Base-by-base conservation (phyloP, 192 early-diverging fungal species). In the Umbelopsis isabellina region DNA sequence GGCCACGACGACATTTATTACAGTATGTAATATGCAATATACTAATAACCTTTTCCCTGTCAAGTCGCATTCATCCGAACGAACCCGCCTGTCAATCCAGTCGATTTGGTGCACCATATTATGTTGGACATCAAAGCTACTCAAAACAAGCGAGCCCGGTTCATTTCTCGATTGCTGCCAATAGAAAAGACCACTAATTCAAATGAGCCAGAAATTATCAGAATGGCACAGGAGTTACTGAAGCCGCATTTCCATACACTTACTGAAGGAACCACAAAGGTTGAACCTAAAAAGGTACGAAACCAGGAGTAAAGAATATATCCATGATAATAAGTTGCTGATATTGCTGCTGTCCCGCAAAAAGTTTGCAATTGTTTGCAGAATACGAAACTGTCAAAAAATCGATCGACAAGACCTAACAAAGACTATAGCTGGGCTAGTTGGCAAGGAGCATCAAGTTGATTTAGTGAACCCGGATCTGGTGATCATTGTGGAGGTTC, bases 331-430 rank as follows among this genome's bases (percentile, higher is more conserved):
- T 33, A 13, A 2, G 27, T 15, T 35, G 25, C 15, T 61, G 13
- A 61, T 12, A 35, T 18, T 1, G 2, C 41, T 50, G n/a, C 1
- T 55, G 8, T 74, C 2, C 7, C n/a, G n/a, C n/a, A n/a, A 41
- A 41, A 6, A 88, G 88, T 90, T 87, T 79, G 76, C 82, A 23
- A 73, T 89, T 66, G 67, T 84, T 13, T 79, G 80, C 48, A 85
- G 84, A 61, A 79, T 88, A n/a, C 81, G 89, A 52, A 84, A 89
- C 47, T 88, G 84, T 65, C 70, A 81, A 46, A 84, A 82, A 52
- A 70, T 88, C 8, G 81, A 82, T 27, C 80, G 87, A 53, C 77
- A 78, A 50, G 66, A 75, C 18, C 72, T 90, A 0, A 82, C 86
- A 25, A 72, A 79, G 22, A 72, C 33, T 46, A 45, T 90, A 18